phyloP scores from a whole-genome alignment of 2,329 filamentous ascomycete species.

The Drechslerella stenobrocha region DNA sequence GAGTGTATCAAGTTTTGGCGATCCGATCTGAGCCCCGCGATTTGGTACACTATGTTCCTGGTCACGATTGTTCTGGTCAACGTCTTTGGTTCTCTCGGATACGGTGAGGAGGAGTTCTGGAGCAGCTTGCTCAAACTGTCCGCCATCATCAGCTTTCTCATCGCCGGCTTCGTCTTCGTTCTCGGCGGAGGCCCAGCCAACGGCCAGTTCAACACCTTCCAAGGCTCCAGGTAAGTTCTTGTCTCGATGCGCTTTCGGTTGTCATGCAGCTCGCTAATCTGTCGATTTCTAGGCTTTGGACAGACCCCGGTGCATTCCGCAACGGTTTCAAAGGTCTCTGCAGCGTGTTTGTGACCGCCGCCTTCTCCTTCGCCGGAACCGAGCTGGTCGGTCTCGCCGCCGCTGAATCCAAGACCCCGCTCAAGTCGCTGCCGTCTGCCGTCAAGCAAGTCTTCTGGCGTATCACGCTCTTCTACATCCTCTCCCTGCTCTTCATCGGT shows the following conservation, averaged over 20 bases:
- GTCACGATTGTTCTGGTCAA: constrained; percentile 60
- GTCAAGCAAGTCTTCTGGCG: constrained; percentile 60
- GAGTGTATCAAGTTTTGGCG: constrained; percentile 63
- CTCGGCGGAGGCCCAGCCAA: constrained; percentile 62
- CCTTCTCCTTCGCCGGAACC: constrained; percentile 66
- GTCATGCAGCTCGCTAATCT: constrained; percentile 60
- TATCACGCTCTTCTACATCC: constrained; percentile 58
- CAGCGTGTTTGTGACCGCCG: constrained; percentile 67
- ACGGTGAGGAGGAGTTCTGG: constrained; percentile 65
- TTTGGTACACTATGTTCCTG: constrained; percentile 65
- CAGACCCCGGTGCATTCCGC: constrained; percentile 62
- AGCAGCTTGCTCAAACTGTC: constrained; percentile 64
- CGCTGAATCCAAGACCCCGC: constrained; percentile 63
- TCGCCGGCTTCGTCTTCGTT: constrained; percentile 65
- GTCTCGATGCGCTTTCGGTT: background rate
- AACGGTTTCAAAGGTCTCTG: constrained; percentile 68
- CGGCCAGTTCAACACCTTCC: constrained; percentile 31
- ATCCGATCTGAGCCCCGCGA: constrained; percentile 59
- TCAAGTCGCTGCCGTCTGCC: constrained; percentile 59
- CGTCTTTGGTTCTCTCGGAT: constrained; percentile 63
- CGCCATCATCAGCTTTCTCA: constrained; percentile 66
- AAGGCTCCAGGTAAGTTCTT: constrained; percentile 13
- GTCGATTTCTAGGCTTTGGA: constrained; percentile 66
- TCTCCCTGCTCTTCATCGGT: constrained; percentile 58
- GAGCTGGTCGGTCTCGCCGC: constrained; percentile 66